A percentile compares a stretch with the other conserved stretches of the same genome.
Conservation (phyloP, 2,329 filamentous ascomycete species). For the Penicillium sp. region DNA sequence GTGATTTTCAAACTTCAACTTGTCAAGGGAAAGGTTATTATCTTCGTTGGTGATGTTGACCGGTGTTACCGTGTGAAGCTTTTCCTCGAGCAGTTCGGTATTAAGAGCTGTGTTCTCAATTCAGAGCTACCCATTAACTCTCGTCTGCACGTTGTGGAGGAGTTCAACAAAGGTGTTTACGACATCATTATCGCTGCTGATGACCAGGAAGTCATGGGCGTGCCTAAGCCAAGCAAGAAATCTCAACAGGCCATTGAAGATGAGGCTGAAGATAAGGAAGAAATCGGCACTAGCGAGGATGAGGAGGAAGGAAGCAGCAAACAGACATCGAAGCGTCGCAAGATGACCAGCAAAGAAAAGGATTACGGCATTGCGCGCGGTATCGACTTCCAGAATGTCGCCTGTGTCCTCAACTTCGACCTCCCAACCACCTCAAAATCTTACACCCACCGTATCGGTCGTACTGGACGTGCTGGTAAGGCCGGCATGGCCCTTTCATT, state of each 20-base stretch:
- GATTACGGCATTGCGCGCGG: slow-evolving; percentile 96
- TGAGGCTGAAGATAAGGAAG: slow-evolving; percentile 31
- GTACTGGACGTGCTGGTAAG: slow-evolving; percentile 88
- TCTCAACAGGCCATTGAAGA: slow-evolving; percentile 28
- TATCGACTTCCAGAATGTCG: slow-evolving; percentile 95
- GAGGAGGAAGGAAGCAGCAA: slow-evolving; percentile 38
- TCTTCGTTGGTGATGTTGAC: slow-evolving; percentile 86
- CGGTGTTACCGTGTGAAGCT: slow-evolving; percentile 89
- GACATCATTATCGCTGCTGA: slow-evolving; percentile 98
- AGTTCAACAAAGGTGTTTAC: slow-evolving; percentile 96
- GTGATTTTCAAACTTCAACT: slow-evolving; percentile 94
- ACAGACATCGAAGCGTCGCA: slow-evolving; percentile 59
- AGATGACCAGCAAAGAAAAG: slow-evolving; percentile 70
- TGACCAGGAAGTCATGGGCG: slow-evolving; percentile 80
- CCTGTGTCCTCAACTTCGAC: slow-evolving; percentile 96
- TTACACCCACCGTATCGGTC: slow-evolving; percentile 95
- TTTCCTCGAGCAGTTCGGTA: slow-evolving; percentile 95
- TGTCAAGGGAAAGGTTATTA: slow-evolving; percentile 87
- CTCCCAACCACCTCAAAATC: slow-evolving; percentile 85
- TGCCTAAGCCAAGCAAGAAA: slow-evolving; percentile 39
- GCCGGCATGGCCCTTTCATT: slow-evolving; percentile 96
- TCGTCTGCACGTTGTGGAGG: slow-evolving; percentile 89
- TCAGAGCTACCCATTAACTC: slow-evolving; percentile 93
- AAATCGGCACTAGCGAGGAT: slow-evolving; percentile 45
- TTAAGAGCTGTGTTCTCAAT: slow-evolving; percentile 90